Base-by-base conservation (phyloP, 2,329 filamentous ascomycete species). In the Geosmithia putterillii region DNA sequence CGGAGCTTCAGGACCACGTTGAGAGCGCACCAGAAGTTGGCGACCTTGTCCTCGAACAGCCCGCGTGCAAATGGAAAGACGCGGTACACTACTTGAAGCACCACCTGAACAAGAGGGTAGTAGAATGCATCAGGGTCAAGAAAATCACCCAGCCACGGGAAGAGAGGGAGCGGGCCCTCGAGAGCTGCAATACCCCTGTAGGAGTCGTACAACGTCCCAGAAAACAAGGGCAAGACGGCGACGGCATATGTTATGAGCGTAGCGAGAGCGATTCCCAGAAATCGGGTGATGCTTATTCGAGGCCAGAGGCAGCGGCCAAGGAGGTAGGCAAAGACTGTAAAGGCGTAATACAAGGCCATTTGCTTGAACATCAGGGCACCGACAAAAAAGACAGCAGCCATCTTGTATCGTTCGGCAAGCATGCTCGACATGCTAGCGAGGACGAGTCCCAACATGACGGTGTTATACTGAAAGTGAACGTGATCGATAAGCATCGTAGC, bases 301-400 rank as follows among this genome's bases (percentile, higher is more conserved):
- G 89, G 89, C 49, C 81, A 82, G n/a, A 94, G 53, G 57, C 89
- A 95, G 55, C 81, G 79, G 8, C 90, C 92, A 1, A 96, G 69
- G 2, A 98, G 78, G 56, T 89, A 98, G 25, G 87, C 83, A 59
- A 96, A 96, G 45, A 96, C 81, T 18, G 83, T 81, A 14, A 94
- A 89, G 3, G 94, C 88, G 62, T 95, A 98, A 66, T 96, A 98
- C 15, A 98, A 72, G 1, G 90, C 90, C 94, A 98, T 98, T 62
- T 98, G 92, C 69, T 98, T 98, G 71, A 96, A 98, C 6, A 87
- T 87, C n/a, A 98, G 70, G 3, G 90, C 86, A 15, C 77, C 79
- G 7, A 98, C 92, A 53, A 98, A 98, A 67, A 95, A 95, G 46
- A 95, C 76, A 48, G 86, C 88, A 21, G 86, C 79, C 88, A 90